These are phyloP conservation scores for Kodamaea kakaduensis DNA, from an alignment of 805 yeast genomes.

Conservation along the genomic window DNA sequence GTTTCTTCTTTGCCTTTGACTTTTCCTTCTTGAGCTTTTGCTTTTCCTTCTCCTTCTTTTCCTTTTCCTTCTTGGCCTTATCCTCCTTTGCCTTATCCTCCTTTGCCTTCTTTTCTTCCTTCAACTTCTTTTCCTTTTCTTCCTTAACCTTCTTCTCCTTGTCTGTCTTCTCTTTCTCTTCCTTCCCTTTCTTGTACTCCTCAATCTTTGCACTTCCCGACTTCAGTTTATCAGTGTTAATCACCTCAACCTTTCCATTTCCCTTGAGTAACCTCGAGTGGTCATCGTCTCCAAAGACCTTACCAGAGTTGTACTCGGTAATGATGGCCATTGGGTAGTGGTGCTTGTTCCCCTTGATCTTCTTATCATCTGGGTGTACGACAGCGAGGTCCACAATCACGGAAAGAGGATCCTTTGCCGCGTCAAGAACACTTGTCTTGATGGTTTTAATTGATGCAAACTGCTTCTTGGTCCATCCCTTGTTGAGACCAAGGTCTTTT, in stretches of 20 bases:
- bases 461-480: conserved; percentile 40
- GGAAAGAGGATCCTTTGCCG: conserved; percentile 3
- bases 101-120: neutral
- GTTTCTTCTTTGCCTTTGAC: conserved; percentile 6
- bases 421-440: conserved; percentile 2
- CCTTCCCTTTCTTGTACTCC: conserved; percentile 9
- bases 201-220: conserved; percentile 14
- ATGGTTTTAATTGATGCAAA: conserved; percentile 33
- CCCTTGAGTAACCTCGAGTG: conserved; percentile 13
- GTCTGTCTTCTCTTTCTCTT: neutral
- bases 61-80: too few species aligned
- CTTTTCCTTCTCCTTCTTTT: conserved; percentile 2
- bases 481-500: conserved; percentile 46
- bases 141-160: conserved; percentile 2
- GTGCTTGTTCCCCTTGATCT: conserved; percentile 34
- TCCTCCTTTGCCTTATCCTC: too few species aligned
- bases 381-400: conserved; percentile 42
- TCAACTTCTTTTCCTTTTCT: conserved; percentile 7
- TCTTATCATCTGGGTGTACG: conserved; percentile 29
- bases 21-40: neutral
- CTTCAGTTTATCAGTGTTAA: conserved; percentile 16
- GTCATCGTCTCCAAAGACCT: conserved; percentile 27
- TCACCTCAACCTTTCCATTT: conserved; percentile 8
- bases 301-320: conserved; percentile 24
- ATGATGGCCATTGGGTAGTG: conserved; percentile 28